Conservation (phyloP, 495 filamentous ascomycete species). For the Recurvomyces mirabilis region DNA sequence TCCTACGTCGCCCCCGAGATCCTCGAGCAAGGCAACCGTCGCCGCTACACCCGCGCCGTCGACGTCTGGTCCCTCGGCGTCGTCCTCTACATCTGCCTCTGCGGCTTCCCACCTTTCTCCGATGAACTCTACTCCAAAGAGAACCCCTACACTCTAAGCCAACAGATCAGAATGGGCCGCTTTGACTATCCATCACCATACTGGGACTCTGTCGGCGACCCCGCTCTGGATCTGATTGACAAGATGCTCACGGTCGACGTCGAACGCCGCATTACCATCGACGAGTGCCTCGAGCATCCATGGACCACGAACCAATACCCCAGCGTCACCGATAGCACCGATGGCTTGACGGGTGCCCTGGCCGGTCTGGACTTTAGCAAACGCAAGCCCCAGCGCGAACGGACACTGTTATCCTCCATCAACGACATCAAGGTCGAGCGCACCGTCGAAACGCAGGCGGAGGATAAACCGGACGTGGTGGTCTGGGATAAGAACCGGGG, state of each 20-base stretch:
- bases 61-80: slow-evolving; percentile 97
- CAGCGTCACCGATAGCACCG: slow-evolving; percentile 72
- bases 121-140: slow-evolving; percentile 73
- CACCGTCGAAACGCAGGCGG: slow-evolving; percentile 41
- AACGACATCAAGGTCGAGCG: slow-evolving; percentile 64
- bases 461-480: slow-evolving; percentile 50
- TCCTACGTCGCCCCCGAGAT: slow-evolving; percentile 87
- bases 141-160: slow-evolving; percentile 75
- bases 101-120: slow-evolving; percentile 93
- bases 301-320: slow-evolving; percentile 53
- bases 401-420: slow-evolving; percentile 72
- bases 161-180: slow-evolving; percentile 77
- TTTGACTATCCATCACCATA: slow-evolving; percentile 97
- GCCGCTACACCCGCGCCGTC: slow-evolving; percentile 88
- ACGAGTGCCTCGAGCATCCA: slow-evolving; percentile 82
- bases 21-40: slow-evolving; percentile 59
- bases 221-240: slow-evolving; percentile 88
- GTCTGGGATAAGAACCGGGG: slow-evolving; percentile 66
- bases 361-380: slow-evolving; percentile 72
- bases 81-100: slow-evolving; percentile 97
- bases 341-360: slow-evolving; percentile 75
- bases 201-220: slow-evolving; percentile 88
- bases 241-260: slow-evolving; percentile 84
- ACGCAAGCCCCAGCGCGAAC: slow-evolving; percentile 65
- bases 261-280: slow-evolving; percentile 71